Base-by-base conservation (phyloP, 306 rosid species). In the Medicago ruthenica region DNA sequence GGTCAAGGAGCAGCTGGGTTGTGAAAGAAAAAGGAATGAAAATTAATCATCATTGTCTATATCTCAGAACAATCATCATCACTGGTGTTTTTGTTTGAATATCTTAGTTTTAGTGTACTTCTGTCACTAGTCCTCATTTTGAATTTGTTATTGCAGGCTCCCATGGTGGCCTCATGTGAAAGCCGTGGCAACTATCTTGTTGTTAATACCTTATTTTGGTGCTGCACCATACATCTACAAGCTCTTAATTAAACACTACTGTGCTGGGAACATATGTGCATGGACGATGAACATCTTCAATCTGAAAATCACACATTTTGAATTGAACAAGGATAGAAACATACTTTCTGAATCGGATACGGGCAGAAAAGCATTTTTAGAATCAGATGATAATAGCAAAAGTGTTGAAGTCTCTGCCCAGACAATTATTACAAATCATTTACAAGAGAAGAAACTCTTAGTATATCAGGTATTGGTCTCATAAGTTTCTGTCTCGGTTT, bases 121-220 rank as follows among this genome's bases (percentile, higher is more conserved):
- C 83, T 42, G 7, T 37, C 36, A 57, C 58, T 31, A 51, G 18
- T 83, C 55, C 63, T 62, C 45, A 51, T 61, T 78, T 73, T 57
- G 44, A 45, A 53, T 54, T 47, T 78, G 40, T 44, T 61, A 12
- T 82, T 81, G 45, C 90, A 90, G 95, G 86, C 76, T 76, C 58
- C 86, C 86, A 4, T 79, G 87, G 64, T 87, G 92, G 95, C 78
- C 89, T 71, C 80, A 86, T 67, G 59, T 76, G 39, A 90, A 84
- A 81, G 88, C 89, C 55, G 51, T 77, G 10, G 76, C 77, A 53
- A 87, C 89, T 12, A 18, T 90, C 77, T 40, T 90, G 10, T 68
- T 87, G 73, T 83, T 83, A 71, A 45, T 84, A 71, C 92, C 88
- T 18, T 86, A 77, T 76, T 81, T 86, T 75, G 75, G 85, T 16